phyloP scores from a whole-genome alignment of 805 yeast genomes.

The Kodamaea lidongshanica region DNA sequence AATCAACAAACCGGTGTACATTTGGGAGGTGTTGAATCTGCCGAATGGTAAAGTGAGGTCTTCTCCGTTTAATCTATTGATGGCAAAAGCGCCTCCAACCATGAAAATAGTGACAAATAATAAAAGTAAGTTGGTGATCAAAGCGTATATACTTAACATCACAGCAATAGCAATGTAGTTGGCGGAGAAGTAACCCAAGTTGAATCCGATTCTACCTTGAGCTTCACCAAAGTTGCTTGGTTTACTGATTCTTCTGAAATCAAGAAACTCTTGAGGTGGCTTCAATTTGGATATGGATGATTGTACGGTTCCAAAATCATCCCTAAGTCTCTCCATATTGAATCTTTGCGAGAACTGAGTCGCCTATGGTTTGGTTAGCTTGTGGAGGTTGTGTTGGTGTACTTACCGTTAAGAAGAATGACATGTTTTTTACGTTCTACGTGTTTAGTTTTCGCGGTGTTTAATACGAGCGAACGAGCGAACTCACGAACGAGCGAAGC shows the following conservation, averaged over 20 bases:
- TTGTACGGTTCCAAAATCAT: conserved; percentile 42
- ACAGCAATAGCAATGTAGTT: conserved; percentile 75
- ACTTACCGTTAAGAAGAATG: conserved; percentile 8
- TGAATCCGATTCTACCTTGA: conserved; percentile 83
- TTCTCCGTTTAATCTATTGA: conserved; percentile 71
- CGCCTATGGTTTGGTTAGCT: conserved; percentile 8
- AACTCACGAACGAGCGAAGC: too few species aligned
- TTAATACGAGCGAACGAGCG: too few species aligned
- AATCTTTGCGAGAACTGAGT: conserved; percentile 18
- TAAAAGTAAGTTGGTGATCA: conserved; percentile 77
- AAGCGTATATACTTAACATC: conserved; percentile 72
- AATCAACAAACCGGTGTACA: conserved; percentile 76
- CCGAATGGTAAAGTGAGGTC: conserved; percentile 76
- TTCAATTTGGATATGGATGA: conserved; percentile 63
- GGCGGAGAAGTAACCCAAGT: conserved; percentile 79
- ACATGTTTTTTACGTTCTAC: too few species aligned
- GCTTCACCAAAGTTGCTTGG: conserved; percentile 86
- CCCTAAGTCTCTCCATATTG: conserved; percentile 19
- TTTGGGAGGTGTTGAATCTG: conserved; percentile 65
- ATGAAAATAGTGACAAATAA: conserved; percentile 75
- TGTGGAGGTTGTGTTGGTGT: background rate
- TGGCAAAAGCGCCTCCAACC: conserved; percentile 69
- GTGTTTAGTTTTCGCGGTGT: too few species aligned
- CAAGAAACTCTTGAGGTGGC: conserved; percentile 92
- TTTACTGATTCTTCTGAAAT: conserved; percentile 79